Percentiles rank a stretch among this genome's conserved stretches.
These are phyloP conservation scores for Sicyos baderoa DNA, from an alignment of 306 rosid genomes.

Conservation along the genomic window DNA sequence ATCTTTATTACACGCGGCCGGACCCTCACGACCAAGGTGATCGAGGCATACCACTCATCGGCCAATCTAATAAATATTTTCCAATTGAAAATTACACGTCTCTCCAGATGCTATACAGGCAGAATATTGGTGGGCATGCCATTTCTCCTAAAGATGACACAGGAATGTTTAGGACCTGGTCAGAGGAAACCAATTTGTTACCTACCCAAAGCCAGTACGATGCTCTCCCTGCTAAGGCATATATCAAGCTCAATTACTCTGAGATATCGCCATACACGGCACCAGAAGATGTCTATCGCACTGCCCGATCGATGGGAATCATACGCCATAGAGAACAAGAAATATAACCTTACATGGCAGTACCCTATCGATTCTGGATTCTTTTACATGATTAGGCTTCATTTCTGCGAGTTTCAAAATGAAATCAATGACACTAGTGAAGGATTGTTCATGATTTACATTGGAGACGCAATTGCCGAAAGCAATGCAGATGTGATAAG, in stretches of 20 bases:
- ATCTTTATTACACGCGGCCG: not conserved
- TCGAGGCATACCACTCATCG: too few relatives aligned
- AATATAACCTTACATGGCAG: conserved; percentile 28
- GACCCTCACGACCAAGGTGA: too few relatives aligned
- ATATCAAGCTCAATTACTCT: not conserved
- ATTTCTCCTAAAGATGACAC: not conserved
- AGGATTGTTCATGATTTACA: conserved; percentile 20
- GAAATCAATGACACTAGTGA: not conserved
- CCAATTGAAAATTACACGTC: not conserved
- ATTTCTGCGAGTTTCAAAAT: conserved; percentile 21
- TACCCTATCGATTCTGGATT: conserved; percentile 25
- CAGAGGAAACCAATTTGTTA: not conserved
- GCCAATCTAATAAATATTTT: too few relatives aligned
- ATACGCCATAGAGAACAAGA: not conserved
- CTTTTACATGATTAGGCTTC: conserved; percentile 24
- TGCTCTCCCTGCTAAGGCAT: not conserved
- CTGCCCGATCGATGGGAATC: not conserved
- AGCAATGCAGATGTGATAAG: not conserved
- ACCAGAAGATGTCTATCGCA: conserved; percentile 17
- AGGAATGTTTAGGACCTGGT: conserved; percentile 23
- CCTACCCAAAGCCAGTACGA: not conserved
- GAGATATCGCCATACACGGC: not conserved
- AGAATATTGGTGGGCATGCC: not conserved
- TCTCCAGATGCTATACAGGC: not conserved
- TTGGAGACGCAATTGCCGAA: conserved; percentile 24